phyloP scores from a whole-genome alignment of 2,329 filamentous ascomycete species.

The Arthrinium phaeospermum region DNA sequence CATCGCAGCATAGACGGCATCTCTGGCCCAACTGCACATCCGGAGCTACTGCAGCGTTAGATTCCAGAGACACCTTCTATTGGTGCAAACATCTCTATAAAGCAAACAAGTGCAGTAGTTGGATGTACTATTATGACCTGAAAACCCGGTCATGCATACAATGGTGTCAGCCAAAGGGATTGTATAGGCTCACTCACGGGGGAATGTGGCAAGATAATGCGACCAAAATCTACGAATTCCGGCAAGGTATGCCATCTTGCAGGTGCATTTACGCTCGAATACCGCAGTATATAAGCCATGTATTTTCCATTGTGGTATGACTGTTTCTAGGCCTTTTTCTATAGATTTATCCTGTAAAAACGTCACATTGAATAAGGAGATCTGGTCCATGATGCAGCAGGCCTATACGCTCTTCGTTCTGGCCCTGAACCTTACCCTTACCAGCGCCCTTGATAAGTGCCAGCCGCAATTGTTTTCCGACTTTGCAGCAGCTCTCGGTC shows the following conservation, averaged over 20 bases:
- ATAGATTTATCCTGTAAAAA: background rate
- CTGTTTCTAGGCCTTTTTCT: background rate
- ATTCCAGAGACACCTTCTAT: background rate
- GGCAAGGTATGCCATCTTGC: background rate
- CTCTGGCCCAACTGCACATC: background rate
- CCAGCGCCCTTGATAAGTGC: background rate
- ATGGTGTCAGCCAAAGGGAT: background rate
- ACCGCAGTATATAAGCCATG: background rate
- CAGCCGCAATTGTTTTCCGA: background rate
- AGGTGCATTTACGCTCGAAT: background rate
- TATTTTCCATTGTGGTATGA: background rate
- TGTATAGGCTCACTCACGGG: background rate
- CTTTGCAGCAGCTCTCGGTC: background rate
- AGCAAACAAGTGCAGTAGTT: background rate
- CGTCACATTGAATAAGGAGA: background rate
- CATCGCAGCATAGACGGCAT: background rate
- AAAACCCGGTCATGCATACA: background rate
- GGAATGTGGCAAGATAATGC: background rate
- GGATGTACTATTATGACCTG: background rate
- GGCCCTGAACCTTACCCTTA: background rate
- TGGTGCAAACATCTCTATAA: background rate
- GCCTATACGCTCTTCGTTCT: background rate
- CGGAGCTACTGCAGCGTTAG: background rate
- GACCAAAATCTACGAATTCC: too few species aligned
- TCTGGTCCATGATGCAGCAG: background rate